Conservation (phyloP, 257 asterid species). For the Haberlea rhodopensis region DNA sequence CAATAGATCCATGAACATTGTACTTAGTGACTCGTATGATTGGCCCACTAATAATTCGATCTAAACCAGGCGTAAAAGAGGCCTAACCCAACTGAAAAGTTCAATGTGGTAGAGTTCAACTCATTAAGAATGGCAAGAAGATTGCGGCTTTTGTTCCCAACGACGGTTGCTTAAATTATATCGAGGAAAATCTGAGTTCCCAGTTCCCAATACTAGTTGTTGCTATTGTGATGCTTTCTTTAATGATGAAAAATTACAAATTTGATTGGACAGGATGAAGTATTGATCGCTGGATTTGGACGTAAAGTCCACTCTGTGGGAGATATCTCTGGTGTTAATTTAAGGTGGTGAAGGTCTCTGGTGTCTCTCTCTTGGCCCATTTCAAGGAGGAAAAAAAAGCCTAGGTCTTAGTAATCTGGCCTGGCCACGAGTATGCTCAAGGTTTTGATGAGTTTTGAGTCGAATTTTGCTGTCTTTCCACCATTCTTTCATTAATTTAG, state of each 20-base stretch:
- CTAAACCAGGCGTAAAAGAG: no score
- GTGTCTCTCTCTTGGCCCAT: slow-evolving; percentile 69
- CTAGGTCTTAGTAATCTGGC: slow-evolving; percentile 46
- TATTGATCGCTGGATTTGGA: slow-evolving; percentile 83
- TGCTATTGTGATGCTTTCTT: no score
- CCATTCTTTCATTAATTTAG: slow-evolving; percentile 19
- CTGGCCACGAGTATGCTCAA: not conserved
- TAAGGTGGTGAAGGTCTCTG: slow-evolving; percentile 88
- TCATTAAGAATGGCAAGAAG: slow-evolving; percentile 77
- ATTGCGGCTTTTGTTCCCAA: slow-evolving; percentile 83
- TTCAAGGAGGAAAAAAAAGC: slow-evolving; percentile 74
- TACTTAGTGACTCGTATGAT: no score
- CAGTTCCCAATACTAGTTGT: not conserved
- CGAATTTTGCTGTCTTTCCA: no score
- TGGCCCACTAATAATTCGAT: no score
- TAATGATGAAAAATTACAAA: not conserved
- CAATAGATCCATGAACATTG: no score
- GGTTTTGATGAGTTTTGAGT: slow-evolving; percentile 19
- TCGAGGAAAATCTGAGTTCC: slow-evolving; percentile 71
- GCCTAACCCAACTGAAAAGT: no score
- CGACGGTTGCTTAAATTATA: slow-evolving; percentile 76
- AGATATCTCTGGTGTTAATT: slow-evolving; percentile 86
- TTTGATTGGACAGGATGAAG: slow-evolving; percentile 55
- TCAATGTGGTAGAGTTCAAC: slow-evolving; percentile 82
- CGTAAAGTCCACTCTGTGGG: slow-evolving; percentile 86